These are phyloP conservation scores for Colletotrichum paranaense DNA, from an alignment of 2,329 filamentous ascomycete genomes.

Conservation along the genomic window DNA sequence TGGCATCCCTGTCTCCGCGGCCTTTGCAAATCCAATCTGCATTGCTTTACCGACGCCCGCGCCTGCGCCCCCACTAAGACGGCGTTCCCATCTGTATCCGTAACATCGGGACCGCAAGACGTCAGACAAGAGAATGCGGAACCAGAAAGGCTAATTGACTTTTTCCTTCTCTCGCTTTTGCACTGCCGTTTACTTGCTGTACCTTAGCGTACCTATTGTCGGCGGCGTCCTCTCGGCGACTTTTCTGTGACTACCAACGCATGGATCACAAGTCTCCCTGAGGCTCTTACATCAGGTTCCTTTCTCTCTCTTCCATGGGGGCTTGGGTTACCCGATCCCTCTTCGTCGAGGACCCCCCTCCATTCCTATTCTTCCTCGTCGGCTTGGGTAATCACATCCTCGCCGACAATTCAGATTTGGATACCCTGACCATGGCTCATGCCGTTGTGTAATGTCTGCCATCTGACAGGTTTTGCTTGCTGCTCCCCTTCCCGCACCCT, in stretches of 20 bases:
- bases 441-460: slow-evolving; percentile 4
- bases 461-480: neutral
- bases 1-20: slow-evolving; percentile 1
- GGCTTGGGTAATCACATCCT: neutral
- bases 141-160: neutral
- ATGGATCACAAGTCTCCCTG: neutral
- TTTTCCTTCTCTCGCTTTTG: neutral
- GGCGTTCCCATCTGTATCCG: neutral
- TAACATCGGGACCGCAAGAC: neutral
- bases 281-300: neutral
- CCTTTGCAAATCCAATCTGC: slow-evolving; percentile 6
- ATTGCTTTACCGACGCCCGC: neutral
- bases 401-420: neutral
- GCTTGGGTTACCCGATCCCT: slow-evolving; percentile 24
- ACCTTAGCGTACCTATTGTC: neutral
- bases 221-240: slow-evolving; percentile 20
- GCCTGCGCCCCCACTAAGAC: neutral
- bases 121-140: neutral
- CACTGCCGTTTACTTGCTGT: neutral
- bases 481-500: neutral
- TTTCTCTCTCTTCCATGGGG: neutral
- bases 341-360: slow-evolving; percentile 16
- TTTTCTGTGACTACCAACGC: neutral
- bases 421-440: neutral
- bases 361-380: slow-evolving; percentile 11